phyloP scores from a whole-genome alignment of 2,329 filamentous ascomycete genomes.

The Ophiostoma sp. region DNA sequence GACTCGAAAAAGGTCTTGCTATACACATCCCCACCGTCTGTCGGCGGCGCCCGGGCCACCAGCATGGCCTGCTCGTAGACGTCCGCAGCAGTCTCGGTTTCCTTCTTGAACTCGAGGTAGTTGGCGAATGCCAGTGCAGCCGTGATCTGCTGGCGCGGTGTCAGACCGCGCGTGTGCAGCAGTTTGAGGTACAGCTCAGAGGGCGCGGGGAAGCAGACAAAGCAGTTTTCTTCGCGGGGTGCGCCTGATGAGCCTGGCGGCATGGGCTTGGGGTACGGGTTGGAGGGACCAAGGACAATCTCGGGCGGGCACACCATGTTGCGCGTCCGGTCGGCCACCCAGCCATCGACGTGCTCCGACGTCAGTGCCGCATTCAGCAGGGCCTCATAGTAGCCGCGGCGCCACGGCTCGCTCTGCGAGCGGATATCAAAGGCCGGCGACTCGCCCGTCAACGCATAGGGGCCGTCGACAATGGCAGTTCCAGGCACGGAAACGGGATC shows the following conservation, averaged over 20 bases:
- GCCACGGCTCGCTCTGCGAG: conserved; percentile 75
- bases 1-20: conserved; percentile 16
- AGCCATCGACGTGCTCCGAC: conserved; percentile 76
- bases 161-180: conserved; percentile 73
- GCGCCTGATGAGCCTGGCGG: conserved; percentile 57
- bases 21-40: neutral
- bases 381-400: conserved; percentile 76
- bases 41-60: conserved; percentile 5
- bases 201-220: conserved; percentile 61
- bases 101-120: conserved; percentile 74
- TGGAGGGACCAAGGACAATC: conserved; percentile 74
- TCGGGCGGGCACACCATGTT: conserved; percentile 64
- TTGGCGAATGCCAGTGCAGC: conserved; percentile 78
- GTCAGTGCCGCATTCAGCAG: conserved; percentile 71
- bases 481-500: conserved; percentile 38
- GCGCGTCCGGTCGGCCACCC: conserved; percentile 64
- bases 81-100: conserved; percentile 22
- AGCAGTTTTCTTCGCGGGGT: conserved; percentile 71
- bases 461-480: neutral
- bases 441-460: neutral
- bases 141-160: conserved; percentile 69
- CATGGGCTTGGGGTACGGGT: conserved; percentile 70
- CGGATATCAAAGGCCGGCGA: conserved; percentile 57
- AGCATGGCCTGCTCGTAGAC: conserved; percentile 24
- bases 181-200: conserved; percentile 78